Base-by-base conservation (phyloP, 2,329 filamentous ascomycete genomes). In the Penicillium sp. region DNA sequence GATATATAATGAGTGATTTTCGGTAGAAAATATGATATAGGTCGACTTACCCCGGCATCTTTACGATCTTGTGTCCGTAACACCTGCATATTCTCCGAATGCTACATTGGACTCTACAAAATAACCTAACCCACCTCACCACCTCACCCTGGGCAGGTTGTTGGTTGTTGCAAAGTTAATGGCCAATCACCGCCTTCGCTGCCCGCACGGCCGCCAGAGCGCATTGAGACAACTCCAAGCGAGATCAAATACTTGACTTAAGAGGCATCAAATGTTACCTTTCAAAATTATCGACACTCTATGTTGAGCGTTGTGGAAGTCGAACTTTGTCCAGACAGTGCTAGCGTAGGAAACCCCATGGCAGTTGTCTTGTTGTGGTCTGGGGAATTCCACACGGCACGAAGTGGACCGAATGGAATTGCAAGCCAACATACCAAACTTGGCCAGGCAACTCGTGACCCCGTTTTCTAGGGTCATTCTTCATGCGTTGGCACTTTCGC, bases 381-480 rank as follows among this genome's bases (percentile, higher is more conserved):
- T 15, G 10, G 39, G 16, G 34, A 41, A 56, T 56, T 56, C 54
- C 53, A 52, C 41, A 52, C 27, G 34, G 34, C 33, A 40, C 21
- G 8, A 31, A 29, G 27, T 56, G 41, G 53, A 34, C n/a, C 39
- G 19, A 46, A 52, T 39, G 7, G 40, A 29, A 31, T 15, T n/a
- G 19, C 48, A 41, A 27, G 27, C 34, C 13, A 53, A 27, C 54
- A 57, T 53, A 47, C 41, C 43, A 41, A 46, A 9, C 41, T 50
- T 53, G 43, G 45, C 45, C 41, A 43, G 33, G 13, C n/a, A 57
- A 25, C 41, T 25, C 7, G 19, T 45, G 39, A 53, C 34, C 34
- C 31, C 15, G 23, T 53, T 57, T 27, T 36, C 9, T 19, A 40
- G 21, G 5, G 21, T 36, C 54, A 48, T 57, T 57, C 49, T 53